Conservation (phyloP, 2,329 filamentous ascomycete species). For the Raffaelea albimanens region DNA sequence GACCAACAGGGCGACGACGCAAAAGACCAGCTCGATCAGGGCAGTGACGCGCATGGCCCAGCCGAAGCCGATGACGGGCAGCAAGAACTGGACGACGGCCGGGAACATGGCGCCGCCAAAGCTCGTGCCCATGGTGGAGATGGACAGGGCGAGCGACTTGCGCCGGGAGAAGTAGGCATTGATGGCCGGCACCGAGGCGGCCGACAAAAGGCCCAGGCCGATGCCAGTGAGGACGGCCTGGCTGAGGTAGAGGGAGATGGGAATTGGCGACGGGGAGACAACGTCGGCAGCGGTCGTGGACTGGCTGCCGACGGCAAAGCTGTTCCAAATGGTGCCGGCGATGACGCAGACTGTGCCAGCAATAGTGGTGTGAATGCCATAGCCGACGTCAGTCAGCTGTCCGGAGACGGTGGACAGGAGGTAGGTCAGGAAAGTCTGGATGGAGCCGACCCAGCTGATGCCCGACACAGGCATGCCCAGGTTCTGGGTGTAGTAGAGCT, state of each 20-base stretch:
- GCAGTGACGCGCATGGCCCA: conserved; percentile 55
- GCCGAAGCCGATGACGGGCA: conserved; percentile 52
- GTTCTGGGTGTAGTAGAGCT: conserved; percentile 31
- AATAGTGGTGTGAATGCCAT: conserved; percentile 29
- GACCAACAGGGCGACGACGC: conserved; percentile 28
- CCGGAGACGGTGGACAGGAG: conserved; percentile 38
- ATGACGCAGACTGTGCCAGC: conserved; percentile 32
- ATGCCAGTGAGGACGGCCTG: conserved; percentile 47
- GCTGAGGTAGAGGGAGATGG: conserved; percentile 31
- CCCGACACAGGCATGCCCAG: conserved; percentile 23
- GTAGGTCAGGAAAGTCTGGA: conserved; percentile 42
- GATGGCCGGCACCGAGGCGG: conserved; percentile 40
- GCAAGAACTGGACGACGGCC: conserved; percentile 43
- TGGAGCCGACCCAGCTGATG: conserved; percentile 40
- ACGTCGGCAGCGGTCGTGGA: not conserved
- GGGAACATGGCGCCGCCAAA: conserved; percentile 57
- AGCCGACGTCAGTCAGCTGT: conserved; percentile 39
- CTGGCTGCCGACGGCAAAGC: conserved; percentile 39
- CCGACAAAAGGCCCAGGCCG: conserved; percentile 45
- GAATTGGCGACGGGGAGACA: not conserved
- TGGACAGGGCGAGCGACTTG: conserved; percentile 47
- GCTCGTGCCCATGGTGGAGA: conserved; percentile 50
- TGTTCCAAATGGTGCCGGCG: conserved; percentile 38
- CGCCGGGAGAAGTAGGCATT: conserved; percentile 50
- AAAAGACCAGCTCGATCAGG: conserved; percentile 45